phyloP scores from a whole-genome alignment of 1,284 basidiomycete genomes.

The Pseudozyma tsukubaensis region DNA sequence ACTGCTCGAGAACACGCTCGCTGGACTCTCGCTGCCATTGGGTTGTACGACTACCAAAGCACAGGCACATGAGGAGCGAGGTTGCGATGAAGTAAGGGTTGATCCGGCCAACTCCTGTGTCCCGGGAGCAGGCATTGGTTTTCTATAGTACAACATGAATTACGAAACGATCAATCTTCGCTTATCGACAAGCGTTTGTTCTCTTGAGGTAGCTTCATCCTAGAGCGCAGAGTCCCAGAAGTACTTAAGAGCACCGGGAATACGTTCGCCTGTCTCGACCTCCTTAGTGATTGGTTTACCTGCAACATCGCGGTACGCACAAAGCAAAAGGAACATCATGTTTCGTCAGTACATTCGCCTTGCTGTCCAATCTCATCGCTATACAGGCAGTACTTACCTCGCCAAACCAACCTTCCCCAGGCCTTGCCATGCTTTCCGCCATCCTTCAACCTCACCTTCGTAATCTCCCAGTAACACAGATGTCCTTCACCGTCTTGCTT shows the following conservation, averaged over 20 bases:
- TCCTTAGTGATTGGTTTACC: constrained; percentile 48
- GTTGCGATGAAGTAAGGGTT: no score
- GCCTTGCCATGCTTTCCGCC: constrained; percentile 57
- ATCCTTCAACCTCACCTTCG: constrained; percentile 50
- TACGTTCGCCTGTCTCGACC: constrained; percentile 33
- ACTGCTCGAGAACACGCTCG: no score
- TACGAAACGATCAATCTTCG: no score
- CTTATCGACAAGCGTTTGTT: no score
- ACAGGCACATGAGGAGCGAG: no score
- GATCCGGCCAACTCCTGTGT: no score
- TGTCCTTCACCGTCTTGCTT: constrained; percentile 21
- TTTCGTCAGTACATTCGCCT: background rate
- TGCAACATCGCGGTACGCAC: constrained; percentile 2
- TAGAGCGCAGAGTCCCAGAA: constrained; percentile 40
- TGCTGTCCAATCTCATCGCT: background rate
- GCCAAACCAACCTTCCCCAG: constrained; percentile 55
- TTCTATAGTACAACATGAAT: no score
- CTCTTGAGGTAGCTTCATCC: no score
- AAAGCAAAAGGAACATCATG: background rate
- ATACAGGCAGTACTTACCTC: constrained; percentile 41
- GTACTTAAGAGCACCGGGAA: constrained; percentile 54
- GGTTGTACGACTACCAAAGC: no score
- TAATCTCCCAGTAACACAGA: constrained; percentile 55
- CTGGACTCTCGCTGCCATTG: no score
- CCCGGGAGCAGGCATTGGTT: no score